Evolutionary conservation across 257 asterid genomes (phyloP), one percentile per base, ranked within the genome.

Genomic region (Handroanthus guayacan): DNA sequence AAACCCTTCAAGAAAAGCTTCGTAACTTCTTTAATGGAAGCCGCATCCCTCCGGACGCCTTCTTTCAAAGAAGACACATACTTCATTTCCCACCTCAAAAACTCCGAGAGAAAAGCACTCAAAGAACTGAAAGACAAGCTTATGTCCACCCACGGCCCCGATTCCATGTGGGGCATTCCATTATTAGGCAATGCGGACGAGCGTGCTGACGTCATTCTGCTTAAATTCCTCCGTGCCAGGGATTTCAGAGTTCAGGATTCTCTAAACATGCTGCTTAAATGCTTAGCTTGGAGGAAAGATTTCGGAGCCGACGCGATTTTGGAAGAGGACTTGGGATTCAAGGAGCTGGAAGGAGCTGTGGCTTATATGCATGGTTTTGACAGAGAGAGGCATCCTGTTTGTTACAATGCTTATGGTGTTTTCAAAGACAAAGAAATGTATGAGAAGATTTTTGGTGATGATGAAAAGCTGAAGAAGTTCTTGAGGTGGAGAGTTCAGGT

Each of bases 21-120:
- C 44, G 85, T 90, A 4, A 54, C 84, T 50, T 87, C 93, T 1
- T 12, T 90, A 17, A 85, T 94, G 91, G 95, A 83, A 17, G 89
- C 92, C 80, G 82, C 97, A 76, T 0, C 72, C 78, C 76, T 86
- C 75, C 90, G 92, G 6, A 70, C 96, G 2, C 92, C 95, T 0
- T 87, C 97, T 47, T 94, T 95, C 84, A 87, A 84, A 56, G 98
- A 95, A 62, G 99, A 94, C 89, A 86, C 95, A 13, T 94, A 94
- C 88, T 62, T 86, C 86, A 81, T 82, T 73, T 84, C 98, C 74
- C 78, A 88, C 80, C 90, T 95, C 75, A 90, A 85, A 51, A 48
- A 74, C 56, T 86, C 97, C 45, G 92, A 95, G 69, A 83, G 82
- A 37, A 92, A 84, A 20, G 91, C 97, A 3, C 92, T 95, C 11